Evolutionary conservation across 495 filamentous ascomycete genomes (phyloP), one percentile per base, ranked within the genome.

Genomic region (Penicillium tannophilum): DNA sequence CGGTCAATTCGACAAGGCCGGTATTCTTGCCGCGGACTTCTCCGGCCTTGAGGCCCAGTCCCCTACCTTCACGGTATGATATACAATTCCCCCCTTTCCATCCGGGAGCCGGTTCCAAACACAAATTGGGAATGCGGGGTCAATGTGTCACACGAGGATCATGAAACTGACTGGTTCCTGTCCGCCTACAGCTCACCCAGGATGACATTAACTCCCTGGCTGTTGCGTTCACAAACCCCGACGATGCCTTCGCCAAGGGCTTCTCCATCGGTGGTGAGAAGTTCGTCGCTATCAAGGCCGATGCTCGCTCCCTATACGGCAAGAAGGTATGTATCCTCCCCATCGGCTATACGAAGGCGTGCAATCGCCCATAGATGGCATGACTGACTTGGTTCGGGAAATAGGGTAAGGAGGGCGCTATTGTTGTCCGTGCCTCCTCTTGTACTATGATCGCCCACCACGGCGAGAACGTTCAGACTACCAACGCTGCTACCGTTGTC

Each of bases 371-470:
- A 17, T 48, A 36, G 28, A 54, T 54, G 2, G 24, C n/a, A n/a
- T 50, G 17, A 49, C n/a, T 55, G 31, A 42, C n/a, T 1, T 35
- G 16, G n/a, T 46, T 55, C 4, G 36, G 10, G 35, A 17, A 60
- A 10, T 61, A 98, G 92, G 91, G 89, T 63, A 90, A 88, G 76
- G 85, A 86, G 64, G 94, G 94, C 57, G 73, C 94, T 64, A 76
- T 87, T 66, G 82, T 91, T 63, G 86, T 87, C 71, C 93, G 92
- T 80, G 93, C 93, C 62, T 85, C 76, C 52, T 88, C 93, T 75
- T 89, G 91, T 65, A 83, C 97, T 69, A 85, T 98, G 68, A 75
- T 98, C 72, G 88, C 83, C 63, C 91, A 96, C 79, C 88, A 96
- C 81, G 80, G 80, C 65, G 92, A 95, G 70, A 71, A 62, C 41